phyloP scores from a whole-genome alignment of 2,329 filamentous ascomycete genomes.

The Fusarium lateritium region DNA sequence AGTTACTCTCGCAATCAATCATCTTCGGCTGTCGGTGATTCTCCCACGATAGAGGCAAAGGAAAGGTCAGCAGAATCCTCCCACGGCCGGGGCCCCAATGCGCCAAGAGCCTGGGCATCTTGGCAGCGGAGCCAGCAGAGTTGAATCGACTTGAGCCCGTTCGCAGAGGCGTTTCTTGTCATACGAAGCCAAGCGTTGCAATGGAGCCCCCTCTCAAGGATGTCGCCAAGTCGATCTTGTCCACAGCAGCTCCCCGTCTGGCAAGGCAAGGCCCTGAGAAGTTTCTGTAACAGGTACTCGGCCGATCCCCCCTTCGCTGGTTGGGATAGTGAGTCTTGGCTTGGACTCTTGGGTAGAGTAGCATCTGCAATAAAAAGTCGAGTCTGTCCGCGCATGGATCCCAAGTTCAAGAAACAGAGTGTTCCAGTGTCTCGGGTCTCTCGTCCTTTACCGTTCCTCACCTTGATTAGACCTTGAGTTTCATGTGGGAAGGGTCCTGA shows the following conservation, averaged over 20 bases:
- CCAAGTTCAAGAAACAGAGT: neutral
- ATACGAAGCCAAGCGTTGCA: slow-evolving; percentile 25
- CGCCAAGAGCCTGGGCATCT: slow-evolving; percentile 43
- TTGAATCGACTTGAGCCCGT: slow-evolving; percentile 1
- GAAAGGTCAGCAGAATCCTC: slow-evolving; percentile 26
- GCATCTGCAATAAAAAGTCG: slow-evolving; percentile 36
- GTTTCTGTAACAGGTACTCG: neutral
- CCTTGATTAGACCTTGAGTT: neutral
- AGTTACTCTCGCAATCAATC: neutral
- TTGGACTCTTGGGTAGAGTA: neutral
- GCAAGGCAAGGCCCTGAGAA: neutral
- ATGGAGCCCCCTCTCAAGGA: slow-evolving; percentile 12
- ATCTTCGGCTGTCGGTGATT: slow-evolving; percentile 5
- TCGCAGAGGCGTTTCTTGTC: slow-evolving; percentile 22
- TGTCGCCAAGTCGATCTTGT: slow-evolving; percentile 39
- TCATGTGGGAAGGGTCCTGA: slow-evolving; percentile 7
- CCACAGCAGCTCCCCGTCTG: slow-evolving; percentile 7
- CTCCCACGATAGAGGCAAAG: slow-evolving; percentile 15
- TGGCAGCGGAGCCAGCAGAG: slow-evolving; percentile 37
- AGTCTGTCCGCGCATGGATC: slow-evolving; percentile 15
- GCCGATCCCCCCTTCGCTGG: neutral
- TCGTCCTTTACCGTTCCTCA: neutral
- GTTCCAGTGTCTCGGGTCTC: slow-evolving; percentile 6
- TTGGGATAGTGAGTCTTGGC: slow-evolving; percentile 18
- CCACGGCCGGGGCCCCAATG: slow-evolving; percentile 7